phyloP scores from a whole-genome alignment of 495 filamentous ascomycete genomes.

The Hypoxylon fragiforme region DNA sequence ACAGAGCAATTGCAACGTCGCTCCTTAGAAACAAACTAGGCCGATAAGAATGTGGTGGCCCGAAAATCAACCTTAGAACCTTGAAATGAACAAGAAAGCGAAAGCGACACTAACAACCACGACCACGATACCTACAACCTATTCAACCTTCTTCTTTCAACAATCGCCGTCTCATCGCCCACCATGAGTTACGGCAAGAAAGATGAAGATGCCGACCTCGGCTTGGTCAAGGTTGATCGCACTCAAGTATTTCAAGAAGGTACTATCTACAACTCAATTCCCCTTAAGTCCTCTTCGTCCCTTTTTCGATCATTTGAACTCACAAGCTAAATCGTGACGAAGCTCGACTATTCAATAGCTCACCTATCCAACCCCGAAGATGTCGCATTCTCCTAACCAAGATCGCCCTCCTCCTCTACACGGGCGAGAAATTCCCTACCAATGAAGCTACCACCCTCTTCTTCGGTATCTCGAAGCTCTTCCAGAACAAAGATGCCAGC shows the following conservation, averaged over 20 bases:
- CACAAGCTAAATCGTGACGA: slow-evolving; percentile 30
- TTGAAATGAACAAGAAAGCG: too few species aligned
- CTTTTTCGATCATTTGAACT: slow-evolving; percentile 7
- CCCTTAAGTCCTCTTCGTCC: too few species aligned
- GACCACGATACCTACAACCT: slow-evolving; percentile 37
- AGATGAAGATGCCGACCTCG: slow-evolving; percentile 93
- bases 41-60: slow-evolving; percentile 31
- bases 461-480: slow-evolving; percentile 99
- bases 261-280: slow-evolving; percentile 48
- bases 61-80: slow-evolving; percentile 16
- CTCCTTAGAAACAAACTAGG: slow-evolving; percentile 20
- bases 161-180: slow-evolving; percentile 39
- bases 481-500: slow-evolving; percentile 98
- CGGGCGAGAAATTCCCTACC: slow-evolving; percentile 92
- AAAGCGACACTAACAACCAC: slow-evolving; percentile 22
- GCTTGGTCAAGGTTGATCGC: slow-evolving; percentile 93
- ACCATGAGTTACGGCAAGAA: slow-evolving; percentile 97
- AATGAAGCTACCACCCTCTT: slow-evolving; percentile 98
- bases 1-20: slow-evolving; percentile 38
- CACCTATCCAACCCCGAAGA: slow-evolving; percentile 90
- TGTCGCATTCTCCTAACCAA: slow-evolving; percentile 96
- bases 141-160: slow-evolving; percentile 34
- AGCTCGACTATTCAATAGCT: slow-evolving; percentile 98
- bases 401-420: slow-evolving; percentile 94
- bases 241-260: slow-evolving; percentile 99